Conservation (phyloP, 345 rosid species). For the Corchorus capsularis region DNA sequence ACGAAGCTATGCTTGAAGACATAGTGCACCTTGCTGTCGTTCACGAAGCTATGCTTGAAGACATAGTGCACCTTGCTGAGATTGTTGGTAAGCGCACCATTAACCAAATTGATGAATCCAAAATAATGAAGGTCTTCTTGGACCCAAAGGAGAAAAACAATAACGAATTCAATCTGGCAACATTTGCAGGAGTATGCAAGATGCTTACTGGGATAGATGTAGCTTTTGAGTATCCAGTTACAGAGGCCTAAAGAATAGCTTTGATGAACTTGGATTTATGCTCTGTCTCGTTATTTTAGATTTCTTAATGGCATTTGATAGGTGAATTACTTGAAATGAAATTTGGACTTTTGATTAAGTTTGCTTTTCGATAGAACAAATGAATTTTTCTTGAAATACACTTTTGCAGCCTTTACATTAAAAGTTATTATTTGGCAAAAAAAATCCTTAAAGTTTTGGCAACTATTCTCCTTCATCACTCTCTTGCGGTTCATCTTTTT, state of each 20-base stretch:
- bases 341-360: slow-evolving; percentile 15
- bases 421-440: too few species aligned
- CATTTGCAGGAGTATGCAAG: slow-evolving; percentile 77
- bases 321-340: slow-evolving; percentile 24
- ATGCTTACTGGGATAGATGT: slow-evolving; percentile 87
- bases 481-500: too few species aligned
- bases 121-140: slow-evolving; percentile 76
- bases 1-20: slow-evolving; percentile 84
- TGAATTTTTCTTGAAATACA: neutral
- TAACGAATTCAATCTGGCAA: slow-evolving; percentile 79
- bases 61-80: slow-evolving; percentile 90
- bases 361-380: too few species aligned
- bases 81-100: slow-evolving; percentile 83
- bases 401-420: neutral
- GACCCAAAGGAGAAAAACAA: slow-evolving; percentile 78
- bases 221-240: slow-evolving; percentile 72
- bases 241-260: slow-evolving; percentile 50
- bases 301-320: slow-evolving; percentile 23
- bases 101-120: slow-evolving; percentile 80
- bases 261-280: neutral
- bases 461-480: too few species aligned
- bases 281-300: slow-evolving; percentile 12
- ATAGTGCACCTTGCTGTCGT: too few species aligned
- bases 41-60: too few species aligned
- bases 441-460: too few species aligned